These are phyloP conservation scores for Xylaria sp. DNA, from an alignment of 2,329 filamentous ascomycete genomes.

Conservation along the genomic window DNA sequence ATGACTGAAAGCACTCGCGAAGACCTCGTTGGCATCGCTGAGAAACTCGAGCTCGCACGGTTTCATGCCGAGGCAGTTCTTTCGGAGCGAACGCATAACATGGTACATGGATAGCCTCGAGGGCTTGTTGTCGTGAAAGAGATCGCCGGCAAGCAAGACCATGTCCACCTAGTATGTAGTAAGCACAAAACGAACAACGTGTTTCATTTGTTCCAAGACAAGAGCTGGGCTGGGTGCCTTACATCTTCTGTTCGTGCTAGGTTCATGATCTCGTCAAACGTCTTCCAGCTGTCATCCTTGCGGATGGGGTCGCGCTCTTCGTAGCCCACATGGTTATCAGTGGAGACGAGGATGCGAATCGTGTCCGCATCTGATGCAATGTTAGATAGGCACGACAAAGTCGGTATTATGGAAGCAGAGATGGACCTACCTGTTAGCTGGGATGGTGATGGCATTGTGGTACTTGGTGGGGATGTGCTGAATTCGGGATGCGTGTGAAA, in stretches of 20 bases:
- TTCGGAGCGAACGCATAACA: conserved; percentile 92
- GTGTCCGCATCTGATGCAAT: conserved; percentile 72
- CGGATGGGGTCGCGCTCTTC: conserved; percentile 92
- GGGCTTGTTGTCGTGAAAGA: conserved; percentile 98
- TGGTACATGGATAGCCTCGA: conserved; percentile 96
- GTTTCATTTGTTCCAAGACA: background rate
- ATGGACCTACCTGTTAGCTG: conserved; percentile 42
- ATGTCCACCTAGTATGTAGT: conserved; percentile 78
- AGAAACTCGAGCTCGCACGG: conserved; percentile 95
- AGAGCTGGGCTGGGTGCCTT: conserved; percentile 37
- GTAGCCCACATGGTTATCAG: conserved; percentile 98
- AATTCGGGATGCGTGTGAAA: background rate
- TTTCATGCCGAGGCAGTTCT: conserved; percentile 94
- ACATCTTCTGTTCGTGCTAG: conserved; percentile 86
- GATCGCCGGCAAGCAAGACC: conserved; percentile 92
- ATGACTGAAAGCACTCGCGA: conserved; percentile 88
- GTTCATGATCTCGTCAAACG: conserved; percentile 94
- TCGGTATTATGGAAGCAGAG: background rate
- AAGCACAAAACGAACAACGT: conserved; percentile 18
- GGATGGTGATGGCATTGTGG: conserved; percentile 41
- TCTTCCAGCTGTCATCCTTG: conserved; percentile 97
- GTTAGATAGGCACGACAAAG: conserved; percentile 11
- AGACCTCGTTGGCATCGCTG: conserved; percentile 90
- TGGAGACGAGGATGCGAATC: conserved; percentile 92
- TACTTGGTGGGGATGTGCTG: background rate